Conservation (phyloP, 257 asterid species). For the Capsicum rhomboideum region DNA sequence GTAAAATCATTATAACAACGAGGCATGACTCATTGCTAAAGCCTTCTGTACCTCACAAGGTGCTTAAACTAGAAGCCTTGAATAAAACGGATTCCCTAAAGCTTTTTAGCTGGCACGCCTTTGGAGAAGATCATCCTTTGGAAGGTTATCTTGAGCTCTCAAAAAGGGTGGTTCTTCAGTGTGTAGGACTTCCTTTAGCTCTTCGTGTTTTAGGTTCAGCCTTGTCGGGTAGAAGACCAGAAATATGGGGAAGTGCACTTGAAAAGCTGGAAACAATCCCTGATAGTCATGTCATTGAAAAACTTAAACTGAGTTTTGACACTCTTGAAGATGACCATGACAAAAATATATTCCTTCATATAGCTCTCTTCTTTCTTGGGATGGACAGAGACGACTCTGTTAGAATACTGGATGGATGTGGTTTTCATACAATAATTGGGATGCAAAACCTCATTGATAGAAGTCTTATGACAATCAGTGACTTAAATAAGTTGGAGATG, state of each 20-base stretch:
- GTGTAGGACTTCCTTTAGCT: slow-evolving; percentile 5
- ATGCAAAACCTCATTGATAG: slow-evolving; percentile 5
- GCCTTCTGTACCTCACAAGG: background rate
- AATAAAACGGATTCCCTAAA: background rate
- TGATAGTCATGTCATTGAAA: background rate
- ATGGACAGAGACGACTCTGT: background rate
- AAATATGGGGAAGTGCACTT: background rate
- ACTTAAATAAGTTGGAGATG: background rate
- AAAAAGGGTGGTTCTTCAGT: background rate
- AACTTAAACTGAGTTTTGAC: slow-evolving; percentile 1
- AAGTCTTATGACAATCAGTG: background rate
- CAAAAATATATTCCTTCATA: slow-evolving; percentile 1
- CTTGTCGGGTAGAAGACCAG: background rate
- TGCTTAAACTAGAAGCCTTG: background rate
- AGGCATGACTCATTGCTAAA: background rate
- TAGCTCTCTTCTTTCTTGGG: slow-evolving; percentile 7
- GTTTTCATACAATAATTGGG: slow-evolving; percentile 7
- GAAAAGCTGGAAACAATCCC: slow-evolving; percentile 10
- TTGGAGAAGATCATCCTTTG: slow-evolving; percentile 1
- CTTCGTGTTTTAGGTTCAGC: slow-evolving; percentile 7
- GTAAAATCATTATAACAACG: slow-evolving; percentile 6
- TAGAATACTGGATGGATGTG: slow-evolving; percentile 1
- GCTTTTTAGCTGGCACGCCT: background rate
- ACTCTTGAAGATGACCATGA: slow-evolving; percentile 5
- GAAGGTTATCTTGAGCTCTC: background rate